Conservation (phyloP, 1,139 yeast species). For the Hansenula sp. region DNA sequence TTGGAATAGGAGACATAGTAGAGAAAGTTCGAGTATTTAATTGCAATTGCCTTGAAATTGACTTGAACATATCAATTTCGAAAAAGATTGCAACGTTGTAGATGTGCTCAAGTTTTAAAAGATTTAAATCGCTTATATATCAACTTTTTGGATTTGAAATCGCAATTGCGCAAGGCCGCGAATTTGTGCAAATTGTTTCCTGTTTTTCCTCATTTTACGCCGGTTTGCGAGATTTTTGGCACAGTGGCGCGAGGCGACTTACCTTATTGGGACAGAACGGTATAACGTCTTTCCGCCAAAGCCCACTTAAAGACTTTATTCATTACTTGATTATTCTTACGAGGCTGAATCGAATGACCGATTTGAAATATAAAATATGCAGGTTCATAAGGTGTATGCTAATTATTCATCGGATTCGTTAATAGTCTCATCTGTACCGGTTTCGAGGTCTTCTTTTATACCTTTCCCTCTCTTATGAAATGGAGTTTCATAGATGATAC, state of each 20-base stretch:
- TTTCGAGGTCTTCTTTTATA: neutral
- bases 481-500: neutral
- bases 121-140: neutral
- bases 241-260: neutral
- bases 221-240: neutral
- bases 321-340: no score
- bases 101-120: no score
- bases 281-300: neutral
- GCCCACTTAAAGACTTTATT: no score
- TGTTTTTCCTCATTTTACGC: neutral
- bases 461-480: neutral
- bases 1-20: conserved; percentile 26
- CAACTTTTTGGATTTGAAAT: neutral
- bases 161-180: neutral
- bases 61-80: conserved; percentile 4
- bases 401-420: no score
- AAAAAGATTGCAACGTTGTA: no score
- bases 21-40: conserved; percentile 8
- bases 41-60: neutral
- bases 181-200: no score
- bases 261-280: neutral
- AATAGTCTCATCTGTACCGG: no score
- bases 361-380: no score
- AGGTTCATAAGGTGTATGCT: no score
- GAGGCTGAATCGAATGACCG: no score